A percentile compares a stretch with the other conserved stretches of the same genome.
phyloP scores from a whole-genome alignment of 257 asterid genomes.

The Fraxinus quadrangulata region DNA sequence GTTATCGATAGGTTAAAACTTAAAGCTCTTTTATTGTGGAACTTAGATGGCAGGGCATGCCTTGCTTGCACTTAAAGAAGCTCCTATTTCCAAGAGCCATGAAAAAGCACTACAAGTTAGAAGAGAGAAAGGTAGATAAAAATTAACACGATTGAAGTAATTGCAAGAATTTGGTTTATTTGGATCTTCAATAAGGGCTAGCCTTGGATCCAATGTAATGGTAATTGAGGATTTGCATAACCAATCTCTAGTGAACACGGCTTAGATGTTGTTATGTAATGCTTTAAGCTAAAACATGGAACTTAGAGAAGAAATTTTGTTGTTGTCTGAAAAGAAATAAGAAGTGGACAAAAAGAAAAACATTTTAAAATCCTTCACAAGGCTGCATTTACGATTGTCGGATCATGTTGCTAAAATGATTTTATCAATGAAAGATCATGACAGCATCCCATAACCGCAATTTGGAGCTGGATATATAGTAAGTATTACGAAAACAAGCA shows the following conservation, averaged over 20 bases:
- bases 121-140: background rate
- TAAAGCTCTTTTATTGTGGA: background rate
- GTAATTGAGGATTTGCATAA: background rate
- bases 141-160: background rate
- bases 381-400: background rate
- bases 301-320: background rate
- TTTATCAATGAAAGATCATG: background rate
- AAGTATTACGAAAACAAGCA: background rate
- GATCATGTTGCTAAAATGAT: background rate
- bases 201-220: background rate
- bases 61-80: background rate
- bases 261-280: background rate
- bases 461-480: background rate
- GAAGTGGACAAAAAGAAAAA: background rate
- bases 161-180: background rate
- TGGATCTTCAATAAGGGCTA: background rate
- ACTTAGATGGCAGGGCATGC: background rate
- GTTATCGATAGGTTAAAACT: background rate
- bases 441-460: background rate
- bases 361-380: background rate
- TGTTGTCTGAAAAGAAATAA: background rate
- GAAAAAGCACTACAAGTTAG: background rate
- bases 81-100: background rate
- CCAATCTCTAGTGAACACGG: background rate
- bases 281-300: constrained; percentile 1